A percentile compares a stretch with the other conserved stretches of the same genome.
Conservation (phyloP, 352 stramenopile species). For the Thraustotheca clavata region DNA sequence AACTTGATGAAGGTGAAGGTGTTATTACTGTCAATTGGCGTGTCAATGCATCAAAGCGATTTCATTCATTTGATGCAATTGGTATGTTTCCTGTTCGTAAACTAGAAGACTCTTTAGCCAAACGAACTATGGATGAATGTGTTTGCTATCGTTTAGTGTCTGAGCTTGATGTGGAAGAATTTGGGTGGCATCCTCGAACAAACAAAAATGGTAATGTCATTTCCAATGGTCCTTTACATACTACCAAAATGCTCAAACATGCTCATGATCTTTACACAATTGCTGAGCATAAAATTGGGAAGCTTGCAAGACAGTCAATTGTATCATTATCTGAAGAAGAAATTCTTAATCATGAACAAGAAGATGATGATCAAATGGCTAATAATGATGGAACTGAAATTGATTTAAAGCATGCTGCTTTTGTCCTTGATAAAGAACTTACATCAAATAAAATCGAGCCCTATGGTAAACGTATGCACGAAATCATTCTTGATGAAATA, state of each 20-base stretch:
- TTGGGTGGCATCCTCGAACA: conserved; percentile 37
- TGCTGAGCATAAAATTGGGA: neutral
- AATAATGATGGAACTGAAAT: neutral
- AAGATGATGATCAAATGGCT: neutral
- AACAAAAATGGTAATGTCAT: conserved; percentile 28
- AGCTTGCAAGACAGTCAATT: neutral
- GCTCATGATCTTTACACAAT: neutral
- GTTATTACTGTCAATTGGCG: conserved; percentile 51
- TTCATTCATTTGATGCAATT: conserved; percentile 47
- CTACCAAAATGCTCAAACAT: conserved; percentile 24
- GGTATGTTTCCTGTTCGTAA: conserved; percentile 43
- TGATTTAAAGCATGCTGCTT: neutral
- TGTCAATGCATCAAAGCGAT: conserved; percentile 40
- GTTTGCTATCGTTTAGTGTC: conserved; percentile 51
- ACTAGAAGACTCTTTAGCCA: conserved; percentile 24
- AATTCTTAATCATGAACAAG: neutral
- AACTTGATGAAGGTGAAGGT: conserved; percentile 37
- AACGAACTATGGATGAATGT: conserved; percentile 42
- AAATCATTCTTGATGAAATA: conserved; percentile 11
- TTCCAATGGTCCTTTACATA: neutral
- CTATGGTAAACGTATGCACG: neutral
- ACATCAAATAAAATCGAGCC: neutral
- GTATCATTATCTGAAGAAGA: neutral
- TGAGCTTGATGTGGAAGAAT: conserved; percentile 27
- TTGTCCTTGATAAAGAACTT: neutral